Evolutionary conservation across 2,329 filamentous ascomycete species (phyloP).

Genomic region (Sporothrix pallida): DNA sequence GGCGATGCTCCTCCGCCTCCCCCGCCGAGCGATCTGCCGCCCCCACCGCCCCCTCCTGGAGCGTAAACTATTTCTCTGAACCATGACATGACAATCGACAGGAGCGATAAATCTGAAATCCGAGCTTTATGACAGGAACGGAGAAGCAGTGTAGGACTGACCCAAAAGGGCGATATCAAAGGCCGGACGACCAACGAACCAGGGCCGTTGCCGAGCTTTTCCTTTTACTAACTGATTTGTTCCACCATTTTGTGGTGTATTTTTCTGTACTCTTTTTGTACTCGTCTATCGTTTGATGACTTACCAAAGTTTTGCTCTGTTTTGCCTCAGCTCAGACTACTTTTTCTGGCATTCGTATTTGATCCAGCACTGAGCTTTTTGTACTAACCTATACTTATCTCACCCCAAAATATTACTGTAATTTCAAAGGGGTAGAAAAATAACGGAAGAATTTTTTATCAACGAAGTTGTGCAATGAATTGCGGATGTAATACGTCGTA

Average conservation of each 20-base stretch:
- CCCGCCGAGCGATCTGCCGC: constrained; percentile 47
- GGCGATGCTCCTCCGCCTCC: constrained; percentile 46
- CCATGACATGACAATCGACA: background rate
- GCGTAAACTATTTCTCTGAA: constrained; percentile 26
- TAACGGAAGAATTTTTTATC: background rate
- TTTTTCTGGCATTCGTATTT: background rate
- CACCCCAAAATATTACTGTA: background rate
- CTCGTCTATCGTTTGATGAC: background rate
- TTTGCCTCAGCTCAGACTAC: background rate
- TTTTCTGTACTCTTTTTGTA: background rate
- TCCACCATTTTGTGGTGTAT: constrained; percentile 23
- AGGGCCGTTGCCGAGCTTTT: background rate
- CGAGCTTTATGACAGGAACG: background rate
- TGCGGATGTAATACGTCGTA: too few relatives aligned
- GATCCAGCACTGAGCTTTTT: background rate
- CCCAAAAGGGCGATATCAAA: background rate
- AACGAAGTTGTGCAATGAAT: too few relatives aligned
- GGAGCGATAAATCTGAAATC: background rate
- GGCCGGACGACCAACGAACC: background rate
- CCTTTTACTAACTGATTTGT: constrained; percentile 19
- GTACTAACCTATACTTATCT: constrained; percentile 6
- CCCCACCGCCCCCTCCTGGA: constrained; percentile 44
- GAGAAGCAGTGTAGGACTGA: constrained; percentile 11
- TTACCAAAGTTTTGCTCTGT: background rate
- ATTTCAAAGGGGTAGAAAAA: background rate